Evolutionary conservation across 2,329 filamentous ascomycete species (phyloP).

Genomic region (Penicillium capsulatum): DNA sequence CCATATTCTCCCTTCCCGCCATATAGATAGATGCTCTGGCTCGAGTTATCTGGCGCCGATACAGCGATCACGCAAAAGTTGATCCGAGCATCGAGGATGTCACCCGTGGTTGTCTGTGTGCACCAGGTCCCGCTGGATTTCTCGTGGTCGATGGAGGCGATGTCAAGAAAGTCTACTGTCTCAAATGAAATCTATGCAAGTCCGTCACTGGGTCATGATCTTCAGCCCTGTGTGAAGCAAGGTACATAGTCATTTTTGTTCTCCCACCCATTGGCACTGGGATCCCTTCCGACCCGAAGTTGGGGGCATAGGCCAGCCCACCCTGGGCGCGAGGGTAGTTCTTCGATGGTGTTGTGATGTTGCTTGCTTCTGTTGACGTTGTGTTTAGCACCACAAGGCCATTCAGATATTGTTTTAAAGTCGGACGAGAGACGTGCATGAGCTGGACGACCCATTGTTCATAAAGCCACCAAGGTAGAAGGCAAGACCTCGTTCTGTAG

Average conservation of each 20-base stretch:
- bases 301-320: conserved; percentile 35
- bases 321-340: conserved; percentile 36
- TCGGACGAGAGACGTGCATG: conserved; percentile 12
- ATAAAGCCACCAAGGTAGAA: conserved; percentile 42
- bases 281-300: conserved; percentile 36
- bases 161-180: conserved; percentile 41
- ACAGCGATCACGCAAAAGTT: conserved; percentile 44
- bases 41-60: conserved; percentile 44
- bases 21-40: conserved; percentile 47
- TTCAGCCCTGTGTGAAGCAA: conserved; percentile 10
- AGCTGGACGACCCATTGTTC: conserved; percentile 33
- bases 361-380: conserved; percentile 31
- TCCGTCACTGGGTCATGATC: conserved; percentile 19
- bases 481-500: conserved; percentile 33
- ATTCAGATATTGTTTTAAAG: conserved; percentile 23
- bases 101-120: conserved; percentile 40
- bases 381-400: conserved; percentile 43
- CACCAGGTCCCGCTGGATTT: conserved; percentile 40
- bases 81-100: conserved; percentile 40
- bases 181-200: conserved; percentile 34
- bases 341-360: conserved; percentile 36
- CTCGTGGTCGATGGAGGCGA: conserved; percentile 29
- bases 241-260: conserved; percentile 16
- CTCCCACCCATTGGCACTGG: conserved; percentile 40
- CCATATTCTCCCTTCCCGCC: conserved; percentile 39